These are phyloP conservation scores for Thuidium tamariscinum DNA, from an alignment of 225 moss, liverwort and hornwort genomes.

Conservation along the genomic window DNA sequence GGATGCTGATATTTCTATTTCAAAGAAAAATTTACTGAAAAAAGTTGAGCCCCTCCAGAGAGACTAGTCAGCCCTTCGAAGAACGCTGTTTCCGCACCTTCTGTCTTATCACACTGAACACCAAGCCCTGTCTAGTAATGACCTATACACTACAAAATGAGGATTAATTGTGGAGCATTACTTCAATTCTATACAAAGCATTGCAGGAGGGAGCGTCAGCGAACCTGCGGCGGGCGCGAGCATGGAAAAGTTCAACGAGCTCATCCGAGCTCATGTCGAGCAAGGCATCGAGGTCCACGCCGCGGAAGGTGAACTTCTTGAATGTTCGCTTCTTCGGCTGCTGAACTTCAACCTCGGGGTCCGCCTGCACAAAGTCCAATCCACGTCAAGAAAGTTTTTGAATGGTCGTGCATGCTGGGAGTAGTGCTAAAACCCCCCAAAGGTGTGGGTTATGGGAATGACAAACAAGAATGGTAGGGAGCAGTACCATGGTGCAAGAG, in stretches of 20 bases:
- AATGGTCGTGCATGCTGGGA: neutral
- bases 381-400: neutral
- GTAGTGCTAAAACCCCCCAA: neutral
- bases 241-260: slow-evolving; percentile 2
- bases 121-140: no score
- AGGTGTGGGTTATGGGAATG: neutral
- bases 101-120: no score
- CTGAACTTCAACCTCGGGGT: neutral
- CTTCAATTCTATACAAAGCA: neutral
- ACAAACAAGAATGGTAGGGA: no score
- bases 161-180: no score
- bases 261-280: slow-evolving; percentile 13
- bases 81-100: no score
- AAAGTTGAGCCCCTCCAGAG: no score
- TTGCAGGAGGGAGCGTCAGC: neutral
- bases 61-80: no score
- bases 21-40: neutral
- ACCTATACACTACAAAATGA: no score
- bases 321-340: slow-evolving; percentile 8
- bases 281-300: slow-evolving; percentile 2
- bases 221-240: neutral
- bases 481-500: neutral
- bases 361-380: neutral
- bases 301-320: slow-evolving; percentile 12
- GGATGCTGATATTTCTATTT: neutral